A percentile compares a stretch with the other conserved stretches of the same genome.
Evolutionary conservation across 768 basidiomycete genomes (phyloP).

Genomic region (Russula lepida): DNA sequence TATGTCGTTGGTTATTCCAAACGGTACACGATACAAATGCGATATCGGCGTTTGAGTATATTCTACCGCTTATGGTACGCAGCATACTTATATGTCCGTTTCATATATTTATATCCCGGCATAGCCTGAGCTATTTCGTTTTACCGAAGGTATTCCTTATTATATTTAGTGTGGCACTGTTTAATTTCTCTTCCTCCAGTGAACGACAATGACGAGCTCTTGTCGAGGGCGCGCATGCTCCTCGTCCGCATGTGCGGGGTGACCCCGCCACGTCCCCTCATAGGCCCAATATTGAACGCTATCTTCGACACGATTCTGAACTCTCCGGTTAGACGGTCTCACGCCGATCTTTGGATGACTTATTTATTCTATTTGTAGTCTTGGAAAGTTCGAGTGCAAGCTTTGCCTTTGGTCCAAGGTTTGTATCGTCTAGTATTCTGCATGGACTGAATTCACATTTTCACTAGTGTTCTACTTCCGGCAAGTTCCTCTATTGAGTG

Average conservation of each 20-base stretch:
- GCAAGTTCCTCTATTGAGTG: constrained; percentile 71
- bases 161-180: not conserved
- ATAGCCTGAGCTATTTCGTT: constrained; percentile 67
- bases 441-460: not conserved
- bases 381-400: constrained; percentile 82
- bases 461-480: constrained; percentile 76
- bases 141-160: constrained; percentile 48
- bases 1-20: constrained; percentile 74
- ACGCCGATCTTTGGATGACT: constrained; percentile 4
- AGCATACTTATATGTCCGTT: constrained; percentile 1
- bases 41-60: constrained; percentile 68
- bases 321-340: constrained; percentile 50
- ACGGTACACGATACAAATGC: constrained; percentile 72
- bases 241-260: constrained; percentile 83
- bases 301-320: constrained; percentile 71
- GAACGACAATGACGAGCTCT: constrained; percentile 67
- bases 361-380: constrained; percentile 40
- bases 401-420: constrained; percentile 78
- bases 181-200: constrained; percentile 32
- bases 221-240: constrained; percentile 53
- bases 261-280: constrained; percentile 60
- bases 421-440: constrained; percentile 6
- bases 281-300: constrained; percentile 58
- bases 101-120: not conserved
- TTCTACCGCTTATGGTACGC: constrained; percentile 70